A percentile compares a stretch with the other conserved stretches of the same genome.
These are phyloP conservation scores for Phylloporus gajari DNA, from an alignment of 1,284 basidiomycete species.

Conservation along the genomic window DNA sequence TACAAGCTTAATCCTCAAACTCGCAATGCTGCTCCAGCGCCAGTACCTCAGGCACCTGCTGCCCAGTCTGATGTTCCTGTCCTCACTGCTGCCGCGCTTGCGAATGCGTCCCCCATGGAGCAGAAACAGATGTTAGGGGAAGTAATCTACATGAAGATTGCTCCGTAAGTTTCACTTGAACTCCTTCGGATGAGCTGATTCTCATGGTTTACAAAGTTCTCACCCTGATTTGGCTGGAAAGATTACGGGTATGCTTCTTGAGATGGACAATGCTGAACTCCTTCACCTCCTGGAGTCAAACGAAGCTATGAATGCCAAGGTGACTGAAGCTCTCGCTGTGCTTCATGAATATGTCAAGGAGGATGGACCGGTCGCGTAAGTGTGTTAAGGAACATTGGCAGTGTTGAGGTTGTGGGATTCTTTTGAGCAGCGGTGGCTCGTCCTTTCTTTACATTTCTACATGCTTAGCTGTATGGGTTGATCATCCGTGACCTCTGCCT, in stretches of 20 bases:
- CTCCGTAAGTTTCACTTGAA: slow-evolving; percentile 62
- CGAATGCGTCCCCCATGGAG: slow-evolving; percentile 82
- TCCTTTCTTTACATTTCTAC: slow-evolving; percentile 41
- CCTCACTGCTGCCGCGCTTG: slow-evolving; percentile 69
- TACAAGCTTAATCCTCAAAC: slow-evolving; percentile 55
- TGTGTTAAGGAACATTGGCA: not conserved
- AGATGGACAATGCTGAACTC: slow-evolving; percentile 96
- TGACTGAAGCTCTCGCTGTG: slow-evolving; percentile 86
- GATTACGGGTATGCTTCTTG: slow-evolving; percentile 96
- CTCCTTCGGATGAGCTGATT: slow-evolving; percentile 20
- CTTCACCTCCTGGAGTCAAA: slow-evolving; percentile 84
- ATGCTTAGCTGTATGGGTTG: slow-evolving; percentile 40
- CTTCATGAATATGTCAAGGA: slow-evolving; percentile 81
- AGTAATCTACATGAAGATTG: slow-evolving; percentile 90
- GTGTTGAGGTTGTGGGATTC: slow-evolving; percentile 25
- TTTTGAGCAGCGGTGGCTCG: slow-evolving; percentile 46
- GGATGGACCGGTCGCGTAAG: slow-evolving; percentile 40
- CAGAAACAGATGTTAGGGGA: slow-evolving; percentile 98
- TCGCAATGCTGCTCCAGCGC: slow-evolving; percentile 51
- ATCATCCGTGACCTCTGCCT: slow-evolving; percentile 50
- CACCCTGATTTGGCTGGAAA: slow-evolving; percentile 93
- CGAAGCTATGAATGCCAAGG: slow-evolving; percentile 87
- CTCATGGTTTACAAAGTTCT: slow-evolving; percentile 52
- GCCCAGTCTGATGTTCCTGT: slow-evolving; percentile 56
- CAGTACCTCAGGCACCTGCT: slow-evolving; percentile 49